A percentile compares a stretch with the other conserved stretches of the same genome.
Conservation (phyloP, 75 land plant species). For the Selaginella tamariscina region DNA sequence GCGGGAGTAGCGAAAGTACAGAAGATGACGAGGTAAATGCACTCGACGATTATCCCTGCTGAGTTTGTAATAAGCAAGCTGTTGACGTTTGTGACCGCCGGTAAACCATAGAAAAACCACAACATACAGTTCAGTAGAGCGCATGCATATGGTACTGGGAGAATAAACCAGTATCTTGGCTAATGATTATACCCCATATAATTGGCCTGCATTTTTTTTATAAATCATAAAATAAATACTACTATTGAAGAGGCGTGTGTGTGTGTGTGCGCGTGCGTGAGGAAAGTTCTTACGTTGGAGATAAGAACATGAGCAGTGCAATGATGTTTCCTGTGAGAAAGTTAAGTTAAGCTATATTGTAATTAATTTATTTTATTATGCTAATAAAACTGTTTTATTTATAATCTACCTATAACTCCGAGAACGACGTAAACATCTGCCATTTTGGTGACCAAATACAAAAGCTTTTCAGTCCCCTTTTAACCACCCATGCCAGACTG, state of each 20-base stretch:
- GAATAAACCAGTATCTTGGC: constrained; percentile 33
- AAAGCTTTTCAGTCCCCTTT: too few species aligned
- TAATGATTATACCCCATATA: constrained; percentile 37
- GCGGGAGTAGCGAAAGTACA: neutral
- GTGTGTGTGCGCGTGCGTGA: neutral
- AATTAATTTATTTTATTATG: too few species aligned
- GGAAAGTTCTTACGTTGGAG: constrained; percentile 57
- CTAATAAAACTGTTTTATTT: too few species aligned
- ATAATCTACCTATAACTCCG: neutral
- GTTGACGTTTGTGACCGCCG: constrained; percentile 42
- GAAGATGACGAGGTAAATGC: constrained; percentile 41
- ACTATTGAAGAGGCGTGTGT: neutral
- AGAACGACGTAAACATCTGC: neutral
- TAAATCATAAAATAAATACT: neutral
- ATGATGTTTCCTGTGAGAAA: constrained; percentile 55
- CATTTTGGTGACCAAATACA: too few species aligned
- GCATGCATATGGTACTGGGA: constrained; percentile 57
- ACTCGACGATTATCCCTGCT: constrained; percentile 41
- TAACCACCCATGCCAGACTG: too few species aligned
- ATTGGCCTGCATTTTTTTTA: constrained; percentile 37
- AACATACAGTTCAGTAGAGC: constrained; percentile 58
- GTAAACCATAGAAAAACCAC: constrained; percentile 78
- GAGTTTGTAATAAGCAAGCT: constrained; percentile 57
- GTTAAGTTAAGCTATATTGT: neutral
- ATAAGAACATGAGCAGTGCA: constrained; percentile 64